These are phyloP conservation scores for Erodium texanum DNA, from an alignment of 441 rosid species.

Conservation along the genomic window DNA sequence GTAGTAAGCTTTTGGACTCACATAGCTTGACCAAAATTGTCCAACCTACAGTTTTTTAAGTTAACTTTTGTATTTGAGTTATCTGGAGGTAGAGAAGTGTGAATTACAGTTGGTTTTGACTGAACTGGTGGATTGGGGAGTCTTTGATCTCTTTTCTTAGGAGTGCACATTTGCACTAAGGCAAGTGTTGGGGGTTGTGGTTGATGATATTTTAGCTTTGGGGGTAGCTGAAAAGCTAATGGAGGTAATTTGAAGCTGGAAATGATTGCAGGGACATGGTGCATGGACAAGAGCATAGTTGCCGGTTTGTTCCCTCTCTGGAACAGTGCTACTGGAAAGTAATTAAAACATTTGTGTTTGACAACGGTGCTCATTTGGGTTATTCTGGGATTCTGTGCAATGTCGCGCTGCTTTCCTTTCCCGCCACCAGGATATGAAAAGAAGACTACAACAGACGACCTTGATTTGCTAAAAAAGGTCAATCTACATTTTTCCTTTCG, in stretches of 20 bases:
- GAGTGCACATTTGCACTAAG: slow-evolving; percentile 12
- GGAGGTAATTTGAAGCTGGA: slow-evolving; percentile 30
- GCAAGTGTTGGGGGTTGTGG: slow-evolving; percentile 15
- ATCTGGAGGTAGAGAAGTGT: neutral
- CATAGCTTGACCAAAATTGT: slow-evolving; percentile 18
- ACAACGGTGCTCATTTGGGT: slow-evolving; percentile 16
- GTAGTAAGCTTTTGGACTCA: slow-evolving; percentile 28
- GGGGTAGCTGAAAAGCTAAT: slow-evolving; percentile 20
- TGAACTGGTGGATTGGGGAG: neutral
- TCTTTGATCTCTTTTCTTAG: neutral
- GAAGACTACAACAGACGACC: slow-evolving; percentile 31
- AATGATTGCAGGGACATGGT: slow-evolving; percentile 34
- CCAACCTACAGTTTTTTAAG: neutral
- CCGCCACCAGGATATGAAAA: slow-evolving; percentile 48
- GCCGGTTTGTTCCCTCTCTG: slow-evolving; percentile 29
- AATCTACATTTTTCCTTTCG: slow-evolving; percentile 6
- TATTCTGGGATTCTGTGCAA: slow-evolving; percentile 25
- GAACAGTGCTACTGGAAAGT: slow-evolving; percentile 29
- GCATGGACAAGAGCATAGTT: slow-evolving; percentile 36
- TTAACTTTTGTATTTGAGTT: neutral
- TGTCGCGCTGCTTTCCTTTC: slow-evolving; percentile 55
- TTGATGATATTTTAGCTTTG: slow-evolving; percentile 11
- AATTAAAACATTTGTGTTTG: slow-evolving; percentile 22
- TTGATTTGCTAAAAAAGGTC: slow-evolving; percentile 38
- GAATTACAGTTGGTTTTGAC: neutral